phyloP scores from a whole-genome alignment of 192 early-diverging fungal species.

The Entomortierella chlamydospora region DNA sequence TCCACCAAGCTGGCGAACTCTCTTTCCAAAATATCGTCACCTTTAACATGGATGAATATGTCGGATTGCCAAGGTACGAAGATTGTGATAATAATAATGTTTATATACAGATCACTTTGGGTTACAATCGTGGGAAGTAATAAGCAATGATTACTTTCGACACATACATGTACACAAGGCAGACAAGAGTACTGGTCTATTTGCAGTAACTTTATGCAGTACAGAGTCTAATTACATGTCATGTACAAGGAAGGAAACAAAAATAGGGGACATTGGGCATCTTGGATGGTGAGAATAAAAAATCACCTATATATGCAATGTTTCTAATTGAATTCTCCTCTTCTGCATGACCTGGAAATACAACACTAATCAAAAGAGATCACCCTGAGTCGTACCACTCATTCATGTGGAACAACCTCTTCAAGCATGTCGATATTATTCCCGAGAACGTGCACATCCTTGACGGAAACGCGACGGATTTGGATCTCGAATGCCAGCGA shows the following conservation, averaged over 20 bases:
- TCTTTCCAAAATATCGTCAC: conserved; percentile 83
- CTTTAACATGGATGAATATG: conserved; percentile 94
- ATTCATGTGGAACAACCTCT: conserved; percentile 91
- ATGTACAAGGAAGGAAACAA: background rate
- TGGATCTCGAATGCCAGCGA: conserved; percentile 80
- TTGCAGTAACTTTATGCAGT: too few species aligned
- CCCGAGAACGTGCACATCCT: conserved; percentile 87
- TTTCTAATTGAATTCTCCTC: background rate
- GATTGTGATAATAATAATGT: background rate
- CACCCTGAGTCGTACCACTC: conserved; percentile 91
- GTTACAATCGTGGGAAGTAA: background rate
- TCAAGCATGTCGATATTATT: conserved; percentile 87
- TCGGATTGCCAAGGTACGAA: conserved; percentile 74
- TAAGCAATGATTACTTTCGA: background rate
- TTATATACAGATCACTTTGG: background rate
- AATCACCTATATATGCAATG: background rate
- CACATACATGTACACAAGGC: too few species aligned
- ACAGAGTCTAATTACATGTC: too few species aligned
- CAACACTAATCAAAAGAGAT: conserved; percentile 55
- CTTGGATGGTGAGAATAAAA: conserved; percentile 9
- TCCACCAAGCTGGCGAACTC: conserved; percentile 70
- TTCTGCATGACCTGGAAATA: too few species aligned
- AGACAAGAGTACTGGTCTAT: too few species aligned
- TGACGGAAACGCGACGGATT: conserved; percentile 82
- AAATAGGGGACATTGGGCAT: background rate